These are phyloP conservation scores for Xylariaceae sp. DNA, from an alignment of 2,329 filamentous ascomycete genomes.

Conservation along the genomic window DNA sequence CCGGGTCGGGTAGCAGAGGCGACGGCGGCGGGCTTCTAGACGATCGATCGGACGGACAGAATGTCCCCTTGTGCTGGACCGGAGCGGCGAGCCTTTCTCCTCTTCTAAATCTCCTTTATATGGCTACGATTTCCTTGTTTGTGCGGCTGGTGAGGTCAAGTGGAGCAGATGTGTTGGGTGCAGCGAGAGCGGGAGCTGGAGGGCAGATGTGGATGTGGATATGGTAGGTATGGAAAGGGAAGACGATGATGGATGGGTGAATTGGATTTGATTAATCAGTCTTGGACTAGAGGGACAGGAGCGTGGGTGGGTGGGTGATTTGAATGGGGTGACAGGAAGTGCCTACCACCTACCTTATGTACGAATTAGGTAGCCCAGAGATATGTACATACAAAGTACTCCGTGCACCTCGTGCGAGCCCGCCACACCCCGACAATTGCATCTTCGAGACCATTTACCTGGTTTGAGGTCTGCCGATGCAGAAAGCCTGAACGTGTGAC, in stretches of 20 bases:
- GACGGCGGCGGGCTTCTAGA: slow-evolving; percentile 13
- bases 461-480: background rate
- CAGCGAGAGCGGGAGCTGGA: background rate
- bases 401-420: background rate
- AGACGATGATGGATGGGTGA: slow-evolving; percentile 1
- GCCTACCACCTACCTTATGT: background rate
- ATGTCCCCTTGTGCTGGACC: background rate
- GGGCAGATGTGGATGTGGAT: slow-evolving; percentile 4
- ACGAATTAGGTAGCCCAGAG: background rate
- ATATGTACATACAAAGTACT: background rate
- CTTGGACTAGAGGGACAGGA: slow-evolving; percentile 6
- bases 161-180: background rate
- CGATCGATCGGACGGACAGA: slow-evolving; percentile 13
- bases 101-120: background rate
- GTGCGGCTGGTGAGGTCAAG: background rate
- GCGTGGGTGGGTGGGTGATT: slow-evolving; percentile 7
- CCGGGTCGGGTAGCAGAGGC: slow-evolving; percentile 3
- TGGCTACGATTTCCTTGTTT: background rate
- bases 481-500: too few species aligned
- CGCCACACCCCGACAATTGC: background rate
- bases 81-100: background rate
- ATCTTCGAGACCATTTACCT: background rate
- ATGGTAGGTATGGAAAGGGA: background rate
- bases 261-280: slow-evolving; percentile 14
- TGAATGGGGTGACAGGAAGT: slow-evolving; percentile 4